Base-by-base conservation (phyloP, 2,329 filamentous ascomycete genomes). In the Colletotrichum viniferum region DNA sequence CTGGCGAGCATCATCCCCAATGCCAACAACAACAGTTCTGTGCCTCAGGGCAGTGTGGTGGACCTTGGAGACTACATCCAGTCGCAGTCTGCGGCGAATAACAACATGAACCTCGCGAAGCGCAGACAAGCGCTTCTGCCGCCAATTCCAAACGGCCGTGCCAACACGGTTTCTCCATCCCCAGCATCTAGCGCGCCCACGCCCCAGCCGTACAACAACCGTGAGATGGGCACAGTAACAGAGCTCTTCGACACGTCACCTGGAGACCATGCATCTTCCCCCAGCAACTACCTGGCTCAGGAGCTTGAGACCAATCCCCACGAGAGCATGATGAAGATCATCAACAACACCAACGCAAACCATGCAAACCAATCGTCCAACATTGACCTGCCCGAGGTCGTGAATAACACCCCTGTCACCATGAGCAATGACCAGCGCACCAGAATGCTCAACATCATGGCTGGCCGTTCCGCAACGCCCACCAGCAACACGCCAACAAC, bases 1-100 rank as follows among this genome's bases (percentile, higher is more conserved):
- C 94, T 98, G 81, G 92, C 93, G 6, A 93, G 92, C 78, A 91
- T 94, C 74, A 93, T 97, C 73, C 91, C 94, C 6, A 86, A 84
- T 38, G 87, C 84, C 43, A 87, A 84, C 48, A 85, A 86, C 72
- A 84, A 85, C 34, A 63, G n/a, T 75, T 77, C 83, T 30, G 79
- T 89, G 58, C 87, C 86, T 6, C 88, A 89, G 74, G 90, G 90
- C 30, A 92, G 86, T 72, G 89, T 93, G 9, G 90, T 93, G 38
- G 91, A 93, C 75, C 84, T 93, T 16, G 90, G 90, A 62, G 92
- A 93, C 72, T 89, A 91, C 77, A 85, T 90, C 58, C 88, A 89
- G 66, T 84, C 87, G 32, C 87, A 88, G 74, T 79, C 86, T 61
- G 83, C 86, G 48, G 80, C 83, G 24, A 71, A 83, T 7, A 79